Conservation (phyloP, 2,329 filamentous ascomycete genomes). For the Penicillium palitans region DNA sequence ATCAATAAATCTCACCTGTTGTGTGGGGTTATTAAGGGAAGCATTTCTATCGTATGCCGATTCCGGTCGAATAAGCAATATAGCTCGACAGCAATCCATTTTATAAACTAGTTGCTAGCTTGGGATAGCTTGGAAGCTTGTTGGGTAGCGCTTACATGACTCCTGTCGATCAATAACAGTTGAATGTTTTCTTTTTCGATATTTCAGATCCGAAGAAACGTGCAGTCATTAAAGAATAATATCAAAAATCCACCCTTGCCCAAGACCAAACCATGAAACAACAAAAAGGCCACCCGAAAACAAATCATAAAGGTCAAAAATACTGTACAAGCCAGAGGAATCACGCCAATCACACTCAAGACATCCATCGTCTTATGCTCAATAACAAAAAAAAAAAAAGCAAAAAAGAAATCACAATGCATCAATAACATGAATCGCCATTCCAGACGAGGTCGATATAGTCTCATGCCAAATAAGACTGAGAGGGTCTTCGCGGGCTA, state of each 20-base stretch:
- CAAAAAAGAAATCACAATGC: background rate
- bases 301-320: background rate
- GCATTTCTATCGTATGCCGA: too few relatives aligned
- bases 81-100: too few relatives aligned
- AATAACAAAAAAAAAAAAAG: background rate
- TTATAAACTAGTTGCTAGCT: background rate
- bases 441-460: background rate
- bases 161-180: background rate
- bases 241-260: background rate
- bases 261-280: background rate
- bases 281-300: background rate
- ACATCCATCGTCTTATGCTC: background rate
- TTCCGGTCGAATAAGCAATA: too few relatives aligned
- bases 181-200: background rate
- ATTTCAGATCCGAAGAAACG: background rate
- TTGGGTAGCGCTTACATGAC: background rate
- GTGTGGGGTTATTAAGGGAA: too few relatives aligned
- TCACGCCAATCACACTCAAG: background rate
- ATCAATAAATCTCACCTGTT: too few relatives aligned
- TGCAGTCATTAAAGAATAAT: background rate
- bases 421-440: background rate
- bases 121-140: background rate
- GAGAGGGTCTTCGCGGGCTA: slow-evolving; percentile 9
- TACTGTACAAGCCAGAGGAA: background rate
- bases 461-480: background rate